Conservation (phyloP, 176 grass and related monocot species). For the Oryza nivara region DNA sequence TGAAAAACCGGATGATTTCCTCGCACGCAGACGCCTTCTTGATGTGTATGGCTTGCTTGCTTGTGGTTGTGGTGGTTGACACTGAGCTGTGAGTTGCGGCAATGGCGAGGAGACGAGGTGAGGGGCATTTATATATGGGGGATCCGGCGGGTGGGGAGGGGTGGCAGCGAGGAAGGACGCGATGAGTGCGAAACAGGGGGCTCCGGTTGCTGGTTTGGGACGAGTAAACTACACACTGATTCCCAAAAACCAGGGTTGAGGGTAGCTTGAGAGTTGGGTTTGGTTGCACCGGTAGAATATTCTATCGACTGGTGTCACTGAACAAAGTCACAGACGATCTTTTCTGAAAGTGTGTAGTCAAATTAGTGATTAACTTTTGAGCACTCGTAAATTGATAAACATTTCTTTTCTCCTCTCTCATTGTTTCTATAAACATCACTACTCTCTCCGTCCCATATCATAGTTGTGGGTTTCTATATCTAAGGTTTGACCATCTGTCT, state of each 20-base stretch:
- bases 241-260: constrained; percentile 31
- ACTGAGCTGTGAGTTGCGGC: constrained; percentile 1
- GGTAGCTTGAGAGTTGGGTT: background rate
- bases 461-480: too few species aligned
- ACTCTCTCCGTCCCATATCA: rapidly evolving
- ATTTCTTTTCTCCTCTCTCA: background rate
- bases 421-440: background rate
- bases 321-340: background rate
- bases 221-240: constrained; percentile 24
- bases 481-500: rapidly evolving
- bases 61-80: constrained; percentile 1
- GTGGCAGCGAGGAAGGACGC: background rate
- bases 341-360: background rate
- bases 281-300: background rate
- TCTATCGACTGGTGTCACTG: background rate
- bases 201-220: constrained; percentile 37
- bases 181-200: constrained; percentile 31
- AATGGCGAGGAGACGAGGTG: background rate
- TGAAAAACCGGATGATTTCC: background rate
- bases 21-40: background rate
- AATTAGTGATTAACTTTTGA: background rate
- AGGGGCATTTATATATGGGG: background rate
- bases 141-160: background rate
- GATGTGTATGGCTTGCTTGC: background rate
- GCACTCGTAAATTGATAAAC: background rate